phyloP scores from a whole-genome alignment of 805 yeast genomes.

The Blastobotrys muscicola region DNA sequence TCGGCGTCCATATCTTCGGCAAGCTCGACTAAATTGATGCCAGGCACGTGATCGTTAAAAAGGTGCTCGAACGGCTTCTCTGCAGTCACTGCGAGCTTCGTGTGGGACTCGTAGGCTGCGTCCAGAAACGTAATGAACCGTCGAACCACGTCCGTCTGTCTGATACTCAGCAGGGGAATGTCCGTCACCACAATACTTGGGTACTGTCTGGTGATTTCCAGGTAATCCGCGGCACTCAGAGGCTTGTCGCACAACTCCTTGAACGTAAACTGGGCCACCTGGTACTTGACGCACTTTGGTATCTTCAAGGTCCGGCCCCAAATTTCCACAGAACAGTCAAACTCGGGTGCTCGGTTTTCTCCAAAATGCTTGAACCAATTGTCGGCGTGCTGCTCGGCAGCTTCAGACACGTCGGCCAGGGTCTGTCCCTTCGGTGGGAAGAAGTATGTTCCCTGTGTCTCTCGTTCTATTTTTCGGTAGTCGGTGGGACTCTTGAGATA shows the following conservation, averaged over 20 bases:
- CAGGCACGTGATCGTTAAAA: conserved; percentile 51
- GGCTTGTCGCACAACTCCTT: conserved; percentile 79
- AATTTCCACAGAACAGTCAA: conserved; percentile 36
- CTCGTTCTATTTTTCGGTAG: conserved; percentile 81
- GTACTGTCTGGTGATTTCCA: conserved; percentile 68
- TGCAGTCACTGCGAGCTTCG: conserved; percentile 79
- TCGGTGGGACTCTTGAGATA: conserved; percentile 87
- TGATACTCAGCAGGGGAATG: conserved; percentile 73
- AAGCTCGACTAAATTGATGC: conserved; percentile 33
- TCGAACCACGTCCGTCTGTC: conserved; percentile 75
- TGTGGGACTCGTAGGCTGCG: conserved; percentile 89
- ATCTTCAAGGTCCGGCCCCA: conserved; percentile 85
- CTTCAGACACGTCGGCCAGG: conserved; percentile 40
- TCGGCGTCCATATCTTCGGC: conserved; percentile 73
- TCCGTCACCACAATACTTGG: conserved; percentile 82
- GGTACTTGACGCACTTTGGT: conserved; percentile 65
- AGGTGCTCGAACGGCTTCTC: conserved; percentile 77
- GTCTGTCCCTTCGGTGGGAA: conserved; percentile 57
- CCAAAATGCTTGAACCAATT: conserved; percentile 77
- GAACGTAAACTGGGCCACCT: conserved; percentile 86
- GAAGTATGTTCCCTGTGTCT: conserved; percentile 69
- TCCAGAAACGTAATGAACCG: conserved; percentile 91
- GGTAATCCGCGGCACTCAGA: conserved; percentile 88
- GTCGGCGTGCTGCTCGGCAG: conserved; percentile 52
- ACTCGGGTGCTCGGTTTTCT: conserved; percentile 30